Conservation (phyloP, 192 early-diverging fungal species). For the Chytriomyces confervae region DNA sequence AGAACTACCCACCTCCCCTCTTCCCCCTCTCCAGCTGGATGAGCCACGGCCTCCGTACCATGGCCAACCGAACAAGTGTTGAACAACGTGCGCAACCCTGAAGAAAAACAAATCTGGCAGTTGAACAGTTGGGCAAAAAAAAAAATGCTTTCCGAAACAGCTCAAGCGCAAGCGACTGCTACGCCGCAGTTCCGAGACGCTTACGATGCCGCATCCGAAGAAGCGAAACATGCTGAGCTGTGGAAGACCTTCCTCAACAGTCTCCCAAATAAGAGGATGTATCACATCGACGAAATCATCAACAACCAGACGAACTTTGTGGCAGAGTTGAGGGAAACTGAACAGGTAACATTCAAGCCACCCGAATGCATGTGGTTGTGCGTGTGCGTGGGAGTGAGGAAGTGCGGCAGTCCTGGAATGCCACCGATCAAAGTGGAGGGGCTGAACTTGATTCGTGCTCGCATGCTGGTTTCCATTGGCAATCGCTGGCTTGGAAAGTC, state of each 20-base stretch:
- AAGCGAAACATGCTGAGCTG: not conserved
- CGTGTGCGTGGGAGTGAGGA: no score
- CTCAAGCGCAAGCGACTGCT: not conserved
- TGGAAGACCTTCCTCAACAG: not conserved
- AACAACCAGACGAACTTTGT: constrained; percentile 24
- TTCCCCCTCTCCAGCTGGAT: no score
- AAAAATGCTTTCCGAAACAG: not conserved
- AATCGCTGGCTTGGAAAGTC: no score
- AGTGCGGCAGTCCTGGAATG: no score
- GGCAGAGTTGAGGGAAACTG: not conserved
- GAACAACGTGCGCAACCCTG: not conserved
- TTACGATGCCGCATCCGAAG: not conserved
- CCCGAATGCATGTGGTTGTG: no score
- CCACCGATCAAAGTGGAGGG: no score
- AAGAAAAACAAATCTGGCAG: not conserved
- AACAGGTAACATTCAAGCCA: not conserved
- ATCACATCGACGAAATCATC: constrained; percentile 29
- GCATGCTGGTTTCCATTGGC: no score
- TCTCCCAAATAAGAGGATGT: constrained; percentile 2
- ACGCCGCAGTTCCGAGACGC: not conserved
- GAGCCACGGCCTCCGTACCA: no score
- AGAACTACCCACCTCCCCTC: no score
- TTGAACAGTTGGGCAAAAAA: not conserved
- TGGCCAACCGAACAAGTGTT: no score
- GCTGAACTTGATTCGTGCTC: no score